Base-by-base conservation (phyloP, 345 rosid species). In the Ceriops zippeliana region DNA sequence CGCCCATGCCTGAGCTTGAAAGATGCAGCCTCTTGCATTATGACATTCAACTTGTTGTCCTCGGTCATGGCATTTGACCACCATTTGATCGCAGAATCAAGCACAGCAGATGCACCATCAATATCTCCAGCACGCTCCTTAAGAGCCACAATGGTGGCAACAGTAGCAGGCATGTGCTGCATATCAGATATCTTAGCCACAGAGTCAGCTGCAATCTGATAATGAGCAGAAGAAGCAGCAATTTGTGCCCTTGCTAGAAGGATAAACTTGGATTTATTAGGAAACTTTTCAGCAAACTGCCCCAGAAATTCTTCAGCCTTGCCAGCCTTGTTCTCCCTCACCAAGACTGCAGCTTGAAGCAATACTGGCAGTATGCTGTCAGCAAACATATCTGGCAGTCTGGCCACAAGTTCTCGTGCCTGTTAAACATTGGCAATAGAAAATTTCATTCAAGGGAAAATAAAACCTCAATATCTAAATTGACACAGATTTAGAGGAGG, bases 1-100 rank as follows among this genome's bases (percentile, higher is more conserved):
- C 5, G 19, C 19, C 49, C 49, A 42, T 42, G 19, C 84, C 91
- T 85, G 79, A 91, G 83, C 84, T 85, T 91, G 83, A 95, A 91
- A 71, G 96, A 82, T 74, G 97, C 99, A 67, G 99, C 99, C 80
- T 91, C 92, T 42, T 82, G 91, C 96, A 88, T 95, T 68, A 95
- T 79, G 52, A 86, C 59, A 61, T 83, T 65, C 59, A 95, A 86
- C 71, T 86, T 84, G 74, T 78, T 80, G 68, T 82, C 85, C 84
- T 95, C 96, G 0, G 86, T 83, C 99, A 95, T 95, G 38, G 96
- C 84, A 70, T 86, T 78, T 16, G 89, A 87, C 99, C 99, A 95
- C 90, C 93, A 95, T 63, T 82, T 85, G 69, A 88, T 84, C 1
- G 99, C 97, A 20, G 96, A 71, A 73, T 91, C 97, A 42, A 91